Evolutionary conservation across 345 rosid genomes (phyloP), one percentile per base, ranked within the genome.

Genomic region (Conringia planisiliqua): DNA sequence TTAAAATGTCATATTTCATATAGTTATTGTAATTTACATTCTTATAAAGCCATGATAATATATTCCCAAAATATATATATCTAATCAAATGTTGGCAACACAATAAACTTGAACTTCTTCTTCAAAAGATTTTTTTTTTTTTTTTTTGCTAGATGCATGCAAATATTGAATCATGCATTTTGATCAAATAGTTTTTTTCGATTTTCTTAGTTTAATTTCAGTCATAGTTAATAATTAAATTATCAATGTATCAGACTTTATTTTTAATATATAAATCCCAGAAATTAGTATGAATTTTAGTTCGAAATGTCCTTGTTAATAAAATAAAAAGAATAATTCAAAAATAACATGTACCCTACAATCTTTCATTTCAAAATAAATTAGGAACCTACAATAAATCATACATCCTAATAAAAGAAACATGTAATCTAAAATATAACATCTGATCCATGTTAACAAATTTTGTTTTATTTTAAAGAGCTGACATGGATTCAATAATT

Each of bases 401-500:
- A 30, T 24, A 65, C 24, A 65, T 55, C 16, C 8, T 46, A 35
- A 8, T 11, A 5, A 47, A 57, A 47, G 29, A 38, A 22, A 22
- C 46, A 5, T 43, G 14, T 9, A 66, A 56, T 9, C 11, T 3
- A 57, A 65, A 24, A 18, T 57, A 56, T 10, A 27, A 29, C 17
- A 3, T 33, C n/a, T 38, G 26, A 50, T 59, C 62, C 36, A 50
- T 30, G n/a, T 55, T 38, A 35, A 58, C 16, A 8, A 56, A 48
- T 36, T 50, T 39, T 67, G 16, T 38, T 67, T 57, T 43, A 46
- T 24, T 63, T 44, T 63, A 4, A 55, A 70, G 71, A n/a, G n/a
- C n/a, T 62, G 60, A 62, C 42, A 70, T 70, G 61, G 71, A 29
- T 18, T 32, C 67, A 70, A 77, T 70, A 76, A 76, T 70, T 69